Evolutionary conservation across 208 protist genomes (phyloP).

Genomic region (Wallacemonas rigidus): DNA sequence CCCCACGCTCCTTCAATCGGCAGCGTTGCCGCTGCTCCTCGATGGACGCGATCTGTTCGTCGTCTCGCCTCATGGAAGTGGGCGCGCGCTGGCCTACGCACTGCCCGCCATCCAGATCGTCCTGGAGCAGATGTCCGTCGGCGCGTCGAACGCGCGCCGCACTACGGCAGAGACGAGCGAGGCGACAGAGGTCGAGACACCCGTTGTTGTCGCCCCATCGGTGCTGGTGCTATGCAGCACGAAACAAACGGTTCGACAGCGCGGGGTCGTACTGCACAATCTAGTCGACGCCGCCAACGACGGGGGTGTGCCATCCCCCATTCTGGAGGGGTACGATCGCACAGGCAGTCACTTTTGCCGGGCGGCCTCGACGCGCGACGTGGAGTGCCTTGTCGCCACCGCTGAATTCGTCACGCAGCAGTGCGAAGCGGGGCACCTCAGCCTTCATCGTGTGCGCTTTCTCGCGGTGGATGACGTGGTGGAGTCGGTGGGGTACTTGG

Average conservation of each 20-base stretch:
- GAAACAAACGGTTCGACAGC: slow-evolving; percentile 94
- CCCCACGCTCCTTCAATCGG: slow-evolving; percentile 86
- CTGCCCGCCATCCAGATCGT: slow-evolving; percentile 81
- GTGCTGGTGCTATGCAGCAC: slow-evolving; percentile 97
- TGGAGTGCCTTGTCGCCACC: slow-evolving; percentile 91
- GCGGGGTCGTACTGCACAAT: slow-evolving; percentile 84
- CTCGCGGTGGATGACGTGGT: slow-evolving; percentile 97
- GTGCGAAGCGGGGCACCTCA: slow-evolving; percentile 48
- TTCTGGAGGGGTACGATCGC: slow-evolving; percentile 81
- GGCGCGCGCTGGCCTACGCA: slow-evolving; percentile 97
- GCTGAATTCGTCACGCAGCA: slow-evolving; percentile 71
- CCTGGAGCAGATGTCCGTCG: not conserved
- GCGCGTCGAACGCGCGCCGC: too few species aligned
- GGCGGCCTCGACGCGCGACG: slow-evolving; percentile 43
- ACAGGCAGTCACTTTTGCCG: slow-evolving; percentile 86
- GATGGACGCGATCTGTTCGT: slow-evolving; percentile 92
- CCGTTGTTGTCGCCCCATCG: slow-evolving; percentile 47
- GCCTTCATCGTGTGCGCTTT: slow-evolving; percentile 74
- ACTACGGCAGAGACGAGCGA: not conserved
- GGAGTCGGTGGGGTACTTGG: slow-evolving; percentile 52
- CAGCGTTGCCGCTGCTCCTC: slow-evolving; percentile 79
- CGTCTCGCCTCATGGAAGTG: slow-evolving; percentile 94
- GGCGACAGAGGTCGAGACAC: not conserved
- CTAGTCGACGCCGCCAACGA: slow-evolving; percentile 51
- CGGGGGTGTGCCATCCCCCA: slow-evolving; percentile 13